phyloP scores from a whole-genome alignment of 208 protist species.

The Acanthamoeba healyi region DNA sequence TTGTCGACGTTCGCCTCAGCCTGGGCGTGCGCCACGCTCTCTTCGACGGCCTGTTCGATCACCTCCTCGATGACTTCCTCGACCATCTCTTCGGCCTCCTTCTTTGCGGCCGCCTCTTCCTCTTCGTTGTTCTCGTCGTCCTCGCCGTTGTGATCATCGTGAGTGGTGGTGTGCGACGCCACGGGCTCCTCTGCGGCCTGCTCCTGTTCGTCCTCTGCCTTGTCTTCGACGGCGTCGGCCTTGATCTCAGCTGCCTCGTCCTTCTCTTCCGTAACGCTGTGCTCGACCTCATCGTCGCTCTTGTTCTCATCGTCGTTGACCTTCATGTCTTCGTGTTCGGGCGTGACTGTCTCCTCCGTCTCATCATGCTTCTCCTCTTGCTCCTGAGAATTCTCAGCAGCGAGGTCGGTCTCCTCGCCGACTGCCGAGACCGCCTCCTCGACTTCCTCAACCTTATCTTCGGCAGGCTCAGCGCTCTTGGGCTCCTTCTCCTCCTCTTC shows the following conservation, averaged over 20 bases:
- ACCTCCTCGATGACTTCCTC: no score
- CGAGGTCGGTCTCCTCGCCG: neutral
- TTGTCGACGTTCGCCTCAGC: no score
- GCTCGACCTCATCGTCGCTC: neutral
- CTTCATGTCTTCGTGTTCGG: neutral
- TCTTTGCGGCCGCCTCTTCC: no score
- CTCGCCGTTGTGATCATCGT: neutral
- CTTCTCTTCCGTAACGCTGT: neutral
- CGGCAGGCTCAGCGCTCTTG: neutral
- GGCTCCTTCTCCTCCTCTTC: neutral
- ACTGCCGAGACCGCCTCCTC: neutral
- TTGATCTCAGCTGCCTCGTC: neutral
- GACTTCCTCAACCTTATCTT: no score
- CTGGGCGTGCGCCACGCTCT: no score
- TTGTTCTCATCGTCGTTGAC: neutral
- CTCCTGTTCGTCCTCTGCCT: neutral
- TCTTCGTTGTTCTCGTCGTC: neutral
- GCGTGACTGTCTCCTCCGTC: neutral
- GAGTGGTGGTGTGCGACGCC: neutral
- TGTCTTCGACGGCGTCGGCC: no score
- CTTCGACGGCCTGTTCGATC: no score
- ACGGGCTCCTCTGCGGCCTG: neutral
- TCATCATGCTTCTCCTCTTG: neutral
- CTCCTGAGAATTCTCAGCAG: neutral
- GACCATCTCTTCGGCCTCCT: no score